Conservation (phyloP, 805 yeast species). For the Cyberlindnera subsufficiens region DNA sequence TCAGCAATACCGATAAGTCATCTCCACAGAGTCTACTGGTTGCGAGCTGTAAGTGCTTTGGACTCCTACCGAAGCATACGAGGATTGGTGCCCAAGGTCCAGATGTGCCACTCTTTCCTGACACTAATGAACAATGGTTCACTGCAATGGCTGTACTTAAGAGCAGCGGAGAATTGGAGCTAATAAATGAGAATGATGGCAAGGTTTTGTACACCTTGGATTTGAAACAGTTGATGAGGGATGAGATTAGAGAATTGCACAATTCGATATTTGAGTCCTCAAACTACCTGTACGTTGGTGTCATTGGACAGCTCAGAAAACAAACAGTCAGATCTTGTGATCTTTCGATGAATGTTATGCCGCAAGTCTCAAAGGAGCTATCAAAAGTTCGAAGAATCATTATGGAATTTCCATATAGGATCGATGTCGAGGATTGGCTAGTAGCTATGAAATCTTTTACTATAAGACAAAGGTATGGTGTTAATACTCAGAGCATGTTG, state of each 20-base stretch:
- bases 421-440: constrained; percentile 74
- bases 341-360: constrained; percentile 3
- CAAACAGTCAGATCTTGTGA: constrained; percentile 8
- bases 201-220: constrained; percentile 53
- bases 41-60: constrained; percentile 60
- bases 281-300: constrained; percentile 54
- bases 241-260: constrained; percentile 62
- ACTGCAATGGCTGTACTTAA: constrained; percentile 64
- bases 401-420: constrained; percentile 58
- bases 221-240: constrained; percentile 42
- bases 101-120: constrained; percentile 13
- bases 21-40: constrained; percentile 39
- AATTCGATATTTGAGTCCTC: constrained; percentile 56
- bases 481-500: constrained; percentile 28
- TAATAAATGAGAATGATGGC: constrained; percentile 61
- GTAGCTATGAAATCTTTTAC: constrained; percentile 63
- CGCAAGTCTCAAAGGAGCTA: constrained; percentile 26
- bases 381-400: constrained; percentile 33
- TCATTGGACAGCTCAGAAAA: constrained; percentile 46
- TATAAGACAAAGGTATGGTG: constrained; percentile 42
- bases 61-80: constrained; percentile 31
- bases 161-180: constrained; percentile 55
- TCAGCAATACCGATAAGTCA: constrained; percentile 13
- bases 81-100: constrained; percentile 9
- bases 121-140: constrained; percentile 57